Percentiles rank a stretch among this genome's conserved stretches.
phyloP scores from a whole-genome alignment of 768 basidiomycete genomes.

The Lentinus tigrinus region DNA sequence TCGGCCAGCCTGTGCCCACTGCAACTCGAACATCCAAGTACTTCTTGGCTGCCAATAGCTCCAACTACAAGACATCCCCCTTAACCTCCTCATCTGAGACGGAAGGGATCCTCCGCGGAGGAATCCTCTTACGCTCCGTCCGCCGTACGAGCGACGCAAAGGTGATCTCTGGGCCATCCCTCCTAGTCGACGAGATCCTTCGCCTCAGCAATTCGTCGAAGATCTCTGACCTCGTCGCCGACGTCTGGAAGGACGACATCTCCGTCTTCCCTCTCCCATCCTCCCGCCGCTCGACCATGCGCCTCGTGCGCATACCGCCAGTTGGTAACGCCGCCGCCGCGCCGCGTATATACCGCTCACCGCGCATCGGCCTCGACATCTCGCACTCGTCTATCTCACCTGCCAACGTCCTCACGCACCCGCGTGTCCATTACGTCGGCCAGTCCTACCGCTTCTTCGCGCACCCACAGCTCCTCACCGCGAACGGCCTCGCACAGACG shows the following conservation, averaged over 20 bases:
- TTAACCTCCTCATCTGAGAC: no score
- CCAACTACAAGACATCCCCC: no score
- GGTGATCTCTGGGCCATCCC: constrained; percentile 72
- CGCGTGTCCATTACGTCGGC: constrained; percentile 59
- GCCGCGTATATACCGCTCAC: constrained; percentile 52
- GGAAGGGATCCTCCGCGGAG: constrained; percentile 44
- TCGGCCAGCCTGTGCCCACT: constrained; percentile 41
- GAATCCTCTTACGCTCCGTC: constrained; percentile 67
- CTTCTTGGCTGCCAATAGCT: constrained; percentile 18
- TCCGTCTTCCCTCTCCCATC: constrained; percentile 45
- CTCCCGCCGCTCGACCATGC: constrained; percentile 10
- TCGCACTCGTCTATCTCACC: constrained; percentile 54
- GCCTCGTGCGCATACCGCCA: constrained; percentile 8
- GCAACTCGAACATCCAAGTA: constrained; percentile 29
- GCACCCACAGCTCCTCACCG: constrained; percentile 53
- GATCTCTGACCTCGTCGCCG: constrained; percentile 56
- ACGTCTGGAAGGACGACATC: constrained; percentile 56
- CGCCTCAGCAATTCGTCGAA: constrained; percentile 43
- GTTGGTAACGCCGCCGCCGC: not conserved
- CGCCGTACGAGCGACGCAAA: constrained; percentile 46
- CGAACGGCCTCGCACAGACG: constrained; percentile 71
- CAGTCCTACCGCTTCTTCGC: constrained; percentile 66
- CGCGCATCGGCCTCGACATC: constrained; percentile 76
- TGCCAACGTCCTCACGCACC: constrained; percentile 32
- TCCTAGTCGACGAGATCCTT: constrained; percentile 74